Evolutionary conservation across 139 green algal species (phyloP), one percentile per base, ranked within the genome.

Genomic region (Yamagishiella unicocca): DNA sequence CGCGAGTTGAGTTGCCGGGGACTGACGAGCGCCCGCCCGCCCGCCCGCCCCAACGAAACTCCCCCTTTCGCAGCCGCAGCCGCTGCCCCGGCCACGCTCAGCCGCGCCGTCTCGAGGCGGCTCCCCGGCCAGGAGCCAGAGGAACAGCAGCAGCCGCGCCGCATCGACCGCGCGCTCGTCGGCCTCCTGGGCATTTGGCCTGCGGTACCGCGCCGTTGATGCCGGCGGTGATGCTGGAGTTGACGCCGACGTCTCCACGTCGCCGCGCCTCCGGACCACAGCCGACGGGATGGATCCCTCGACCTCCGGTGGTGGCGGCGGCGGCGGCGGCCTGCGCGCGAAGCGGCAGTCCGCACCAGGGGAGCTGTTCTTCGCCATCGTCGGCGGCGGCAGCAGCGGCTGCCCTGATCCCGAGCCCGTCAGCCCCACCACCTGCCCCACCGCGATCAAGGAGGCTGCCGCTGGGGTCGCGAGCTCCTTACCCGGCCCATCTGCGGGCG

Each of bases 301-400:
- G 17, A 5, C 55, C 55, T 24, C 5, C 55, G 55, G 55, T 24
- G 55, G 55, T 14, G 66, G 3, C 66, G 66, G 45, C 21, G 66
- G 37, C 3, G 66, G 33, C 66, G 37, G 17, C 31, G 2, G 37
- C 7, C 33, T 4, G 2, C 43, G 72, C 43, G 4, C 10, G 1
- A 81, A 81, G 46, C 74, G 74, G 50, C 74, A 82, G 45, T 82
- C 74, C n/a, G 74, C 74, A 2, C 74, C 74, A 21, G 74, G 74
- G 33, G 74, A 82, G 46, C 46, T 82, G 4, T 68, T 82, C 46
- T 35, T 67, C n/a, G 54, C 70, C 40, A 35, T 40, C 14, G 33
- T n/a, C 35, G 67, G 9, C 67, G 35, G 9, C 37, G 35, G 67
- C 58, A n/a, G 58, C 58, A 9, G 19, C 58, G 24, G 19, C 58